Percentiles rank a stretch among this genome's conserved stretches.
Evolutionary conservation across 2,329 filamentous ascomycete genomes (phyloP).

Genomic region (Colletotrichum cuscutae): DNA sequence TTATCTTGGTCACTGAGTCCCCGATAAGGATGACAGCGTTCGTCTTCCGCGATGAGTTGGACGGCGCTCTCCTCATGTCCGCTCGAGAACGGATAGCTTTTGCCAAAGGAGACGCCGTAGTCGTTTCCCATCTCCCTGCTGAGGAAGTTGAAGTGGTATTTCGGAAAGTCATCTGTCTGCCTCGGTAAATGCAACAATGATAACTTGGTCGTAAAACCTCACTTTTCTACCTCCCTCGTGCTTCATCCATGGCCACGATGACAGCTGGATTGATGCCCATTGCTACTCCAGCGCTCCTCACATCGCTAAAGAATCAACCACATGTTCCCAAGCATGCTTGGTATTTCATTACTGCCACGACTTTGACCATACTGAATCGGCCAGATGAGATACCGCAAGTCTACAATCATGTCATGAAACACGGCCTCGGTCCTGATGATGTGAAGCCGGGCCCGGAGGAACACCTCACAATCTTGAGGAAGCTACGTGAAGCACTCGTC

Average conservation of each 20-base stretch:
- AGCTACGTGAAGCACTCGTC: conserved; percentile 60
- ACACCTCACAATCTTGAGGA: conserved; percentile 54
- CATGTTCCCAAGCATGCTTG: conserved; percentile 56
- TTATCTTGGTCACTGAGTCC: background rate
- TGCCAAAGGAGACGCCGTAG: background rate
- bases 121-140: background rate
- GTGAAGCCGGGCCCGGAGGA: conserved; percentile 44
- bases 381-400: conserved; percentile 58
- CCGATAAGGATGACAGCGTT: background rate
- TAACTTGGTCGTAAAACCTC: background rate
- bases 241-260: conserved; percentile 5
- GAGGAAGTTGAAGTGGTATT: background rate
- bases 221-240: no score
- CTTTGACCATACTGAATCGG: conserved; percentile 58
- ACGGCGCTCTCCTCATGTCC: background rate
- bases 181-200: background rate
- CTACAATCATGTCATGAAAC: conserved; percentile 53
- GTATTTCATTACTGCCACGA: conserved; percentile 59
- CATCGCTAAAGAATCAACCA: conserved; percentile 51
- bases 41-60: background rate
- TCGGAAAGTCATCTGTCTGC: background rate
- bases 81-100: background rate
- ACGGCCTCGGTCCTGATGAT: conserved; percentile 40
- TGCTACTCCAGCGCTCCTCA: conserved; percentile 53
- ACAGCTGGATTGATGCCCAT: conserved; percentile 39